These are phyloP conservation scores for Boletus bicolor DNA, from an alignment of 768 basidiomycete genomes.

Conservation along the genomic window DNA sequence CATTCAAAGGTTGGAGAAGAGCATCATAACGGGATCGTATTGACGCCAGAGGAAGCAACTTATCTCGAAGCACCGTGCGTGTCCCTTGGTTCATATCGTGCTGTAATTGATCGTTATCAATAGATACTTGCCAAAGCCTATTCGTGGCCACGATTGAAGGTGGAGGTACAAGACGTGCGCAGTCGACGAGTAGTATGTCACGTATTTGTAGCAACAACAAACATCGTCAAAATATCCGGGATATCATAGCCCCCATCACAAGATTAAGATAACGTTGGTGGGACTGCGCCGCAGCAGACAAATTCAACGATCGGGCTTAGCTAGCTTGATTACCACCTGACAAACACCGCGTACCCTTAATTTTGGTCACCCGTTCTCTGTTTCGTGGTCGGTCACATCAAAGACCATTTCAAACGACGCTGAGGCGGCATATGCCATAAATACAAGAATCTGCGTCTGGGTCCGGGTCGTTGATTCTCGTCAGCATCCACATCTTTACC, in stretches of 20 bases:
- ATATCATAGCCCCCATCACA: not conserved
- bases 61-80: conserved; percentile 29
- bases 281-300: not conserved
- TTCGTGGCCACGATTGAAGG: conserved; percentile 17
- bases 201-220: not conserved
- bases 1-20: conserved; percentile 30
- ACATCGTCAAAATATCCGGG: too few relatives aligned
- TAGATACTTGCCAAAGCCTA: conserved; percentile 17
- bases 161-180: not conserved
- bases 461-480: too few relatives aligned
- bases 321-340: not conserved
- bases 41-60: conserved; percentile 26
- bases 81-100: not conserved
- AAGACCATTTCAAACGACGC: not conserved
- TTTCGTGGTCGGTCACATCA: too few relatives aligned
- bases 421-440: not conserved
- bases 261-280: not conserved
- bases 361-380: not conserved
- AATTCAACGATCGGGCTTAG: not conserved
- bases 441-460: not conserved
- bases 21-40: conserved; percentile 22
- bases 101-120: not conserved
- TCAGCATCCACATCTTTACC: not conserved
- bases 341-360: not conserved
- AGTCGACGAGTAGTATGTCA: not conserved